phyloP scores from a whole-genome alignment of 2,329 filamentous ascomycete genomes.

The Celoporthe dispersa region DNA sequence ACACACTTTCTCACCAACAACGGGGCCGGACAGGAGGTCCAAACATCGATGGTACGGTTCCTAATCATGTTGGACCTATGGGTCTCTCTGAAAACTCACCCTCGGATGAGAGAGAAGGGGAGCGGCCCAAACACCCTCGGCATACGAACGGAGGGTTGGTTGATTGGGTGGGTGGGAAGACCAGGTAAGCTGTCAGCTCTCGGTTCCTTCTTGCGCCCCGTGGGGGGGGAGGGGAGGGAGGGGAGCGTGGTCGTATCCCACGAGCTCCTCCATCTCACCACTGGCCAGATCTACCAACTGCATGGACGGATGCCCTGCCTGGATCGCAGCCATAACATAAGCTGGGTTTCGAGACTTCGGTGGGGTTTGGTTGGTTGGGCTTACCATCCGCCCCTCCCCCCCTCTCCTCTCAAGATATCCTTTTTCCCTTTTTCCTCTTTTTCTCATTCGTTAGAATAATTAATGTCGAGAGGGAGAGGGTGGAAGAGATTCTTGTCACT shows the following conservation, averaged over 20 bases:
- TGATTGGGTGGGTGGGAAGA: background rate
- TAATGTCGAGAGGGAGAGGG: background rate
- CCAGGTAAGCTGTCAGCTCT: background rate
- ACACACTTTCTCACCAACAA: background rate
- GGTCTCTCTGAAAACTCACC: background rate
- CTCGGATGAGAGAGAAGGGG: background rate
- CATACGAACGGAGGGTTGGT: background rate
- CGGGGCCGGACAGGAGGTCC: background rate
- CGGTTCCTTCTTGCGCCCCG: background rate
- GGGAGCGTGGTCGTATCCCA: background rate
- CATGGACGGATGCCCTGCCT: background rate
- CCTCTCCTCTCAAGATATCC: background rate
- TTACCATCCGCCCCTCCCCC: too few relatives aligned
- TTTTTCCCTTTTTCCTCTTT: background rate
- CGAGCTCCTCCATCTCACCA: background rate
- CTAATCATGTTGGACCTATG: background rate
- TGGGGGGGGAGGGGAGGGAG: background rate
- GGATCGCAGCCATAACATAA: background rate
- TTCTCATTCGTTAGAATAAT: background rate
- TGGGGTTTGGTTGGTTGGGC: background rate
- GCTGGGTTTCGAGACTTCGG: background rate
- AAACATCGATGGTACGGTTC: background rate
- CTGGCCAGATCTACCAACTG: background rate
- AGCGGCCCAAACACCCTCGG: background rate
- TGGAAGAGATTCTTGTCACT: background rate